Evolutionary conservation across 2,329 filamentous ascomycete species (phyloP), one percentile per base, ranked within the genome.

Genomic region (Penicillium sp.): DNA sequence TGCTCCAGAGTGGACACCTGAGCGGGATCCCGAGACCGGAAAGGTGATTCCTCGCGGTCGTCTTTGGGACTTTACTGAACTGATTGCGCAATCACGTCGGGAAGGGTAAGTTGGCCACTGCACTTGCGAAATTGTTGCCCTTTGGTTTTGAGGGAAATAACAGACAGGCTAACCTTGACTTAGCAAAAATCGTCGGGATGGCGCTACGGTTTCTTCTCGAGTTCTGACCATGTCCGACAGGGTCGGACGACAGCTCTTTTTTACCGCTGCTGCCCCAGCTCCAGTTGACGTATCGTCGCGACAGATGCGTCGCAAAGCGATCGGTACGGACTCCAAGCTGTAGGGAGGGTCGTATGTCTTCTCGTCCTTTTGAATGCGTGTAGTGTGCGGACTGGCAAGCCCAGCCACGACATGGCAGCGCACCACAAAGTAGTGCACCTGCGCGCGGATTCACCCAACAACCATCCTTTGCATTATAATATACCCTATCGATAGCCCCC

Each of bases 1-100:
- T 6, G 80, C 86, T 2, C 76, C 83, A 0, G 82, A 85, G 33
- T 95, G 90, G 90, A 77, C 78, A 26, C 87, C 88, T 0, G 69
- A 76, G 6, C 79, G 90, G 27, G 82, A 90, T 59, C 67, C 71
- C 0, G 53, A 66, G 8, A 86, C 79, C 0, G 83, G 81, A 11
- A 73, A 67, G 3, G 76, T 96, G 0, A 63, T 82, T 3, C 79
- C 88, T 0, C 76, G 84, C 12, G 93, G 91, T 0, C 82, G 82
- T 51, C 73, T 98, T 5, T 98, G 93, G 93, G 82, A 89, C 47
- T 95, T 97, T 61, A 91, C 86, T 4, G 90, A 95, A 66, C 80
- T 84, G 63, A 95, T 98, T 54, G 88, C 89, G 6, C 78, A 82
- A 43, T 87, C 83, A 39, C 77, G 93, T 29, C 78, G 91, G 38